phyloP scores from a whole-genome alignment of 2,329 filamentous ascomycete species.

The Cadophora luteo-olivacea region DNA sequence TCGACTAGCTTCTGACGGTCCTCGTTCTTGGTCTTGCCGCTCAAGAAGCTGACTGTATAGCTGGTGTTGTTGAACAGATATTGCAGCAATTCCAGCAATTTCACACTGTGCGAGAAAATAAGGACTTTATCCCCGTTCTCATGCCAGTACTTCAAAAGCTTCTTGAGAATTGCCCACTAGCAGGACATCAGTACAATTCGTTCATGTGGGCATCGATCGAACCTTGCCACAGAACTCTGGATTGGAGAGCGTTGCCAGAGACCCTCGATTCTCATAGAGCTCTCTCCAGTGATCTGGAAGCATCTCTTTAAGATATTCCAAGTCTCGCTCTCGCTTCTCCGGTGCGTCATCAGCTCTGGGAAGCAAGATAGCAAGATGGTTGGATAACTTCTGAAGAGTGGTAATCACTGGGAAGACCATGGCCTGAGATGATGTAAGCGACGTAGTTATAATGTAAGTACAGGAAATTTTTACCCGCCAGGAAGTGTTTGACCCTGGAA shows the following conservation, averaged over 20 bases:
- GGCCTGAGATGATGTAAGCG: slow-evolving; percentile 50
- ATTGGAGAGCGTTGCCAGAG: slow-evolving; percentile 80
- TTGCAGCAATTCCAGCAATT: slow-evolving; percentile 82
- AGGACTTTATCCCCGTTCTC: slow-evolving; percentile 90
- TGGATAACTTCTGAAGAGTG: slow-evolving; percentile 85
- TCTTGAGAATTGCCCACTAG: slow-evolving; percentile 88
- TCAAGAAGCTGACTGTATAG: slow-evolving; percentile 91
- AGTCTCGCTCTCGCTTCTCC: slow-evolving; percentile 80
- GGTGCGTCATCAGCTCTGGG: slow-evolving; percentile 67
- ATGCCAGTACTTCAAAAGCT: slow-evolving; percentile 89
- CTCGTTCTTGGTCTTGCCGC: slow-evolving; percentile 82
- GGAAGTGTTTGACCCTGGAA: slow-evolving; percentile 54
- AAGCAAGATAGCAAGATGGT: slow-evolving; percentile 89
- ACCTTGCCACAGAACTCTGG: slow-evolving; percentile 89
- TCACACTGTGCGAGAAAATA: slow-evolving; percentile 92
- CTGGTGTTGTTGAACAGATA: slow-evolving; percentile 86
- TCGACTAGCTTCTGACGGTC: slow-evolving; percentile 84
- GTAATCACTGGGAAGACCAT: slow-evolving; percentile 86
- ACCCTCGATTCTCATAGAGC: slow-evolving; percentile 77
- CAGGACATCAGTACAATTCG: slow-evolving; percentile 16
- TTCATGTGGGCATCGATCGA: neutral
- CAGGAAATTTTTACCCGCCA: slow-evolving; percentile 53
- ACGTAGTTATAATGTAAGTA: slow-evolving; percentile 55
- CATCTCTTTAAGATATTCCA: slow-evolving; percentile 75
- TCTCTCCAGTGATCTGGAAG: slow-evolving; percentile 77